Evolutionary conservation across 208 protist species (phyloP), one percentile per base, ranked within the genome.

Genomic region (Crithidia fasciculata): DNA sequence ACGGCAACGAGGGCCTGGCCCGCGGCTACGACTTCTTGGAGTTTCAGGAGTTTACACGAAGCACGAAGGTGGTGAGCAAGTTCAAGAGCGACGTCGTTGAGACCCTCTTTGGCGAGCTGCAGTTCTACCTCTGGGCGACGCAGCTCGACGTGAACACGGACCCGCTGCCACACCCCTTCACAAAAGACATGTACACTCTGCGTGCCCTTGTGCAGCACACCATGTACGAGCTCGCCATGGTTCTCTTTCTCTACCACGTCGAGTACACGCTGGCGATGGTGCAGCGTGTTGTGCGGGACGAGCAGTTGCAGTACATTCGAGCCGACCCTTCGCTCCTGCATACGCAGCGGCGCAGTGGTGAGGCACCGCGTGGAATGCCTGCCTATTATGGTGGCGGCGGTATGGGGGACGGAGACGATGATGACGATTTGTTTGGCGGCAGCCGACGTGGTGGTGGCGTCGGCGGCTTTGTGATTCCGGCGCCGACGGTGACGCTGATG

Each of bases 61-160:
- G 88, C 71, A 72, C 86, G 49, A 82, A 82, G 37, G 87, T 97
- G 2, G 92, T 97, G 62, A 95, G 90, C 79, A 97, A 97, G 74
- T 95, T 97, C 69, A 97, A 97, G 69, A 94, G 89, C 74, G 92
- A 97, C 80, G 86, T 95, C 3, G 88, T 97, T 12, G 92, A 97
- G 76, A 93, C 90, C 15, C 77, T 97, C 15, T 95, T 95, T 85
- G 92, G 87, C 2, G 90, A 97, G 76, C 78, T 97, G 68, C 90
- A 97, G 74, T 73, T 93, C 19, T 95, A 84, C 66, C 69, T 97
- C 19, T 94, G 88, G 87, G 81, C 85, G 37, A 90, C 90, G 9
- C 74, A 95, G 69, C 53, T 76, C 12, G 86, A 94, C 54, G 43
- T 83, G 43, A 82, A 84, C 44, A 92, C 87, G 10, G 66, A 74